Evolutionary conservation across 768 basidiomycete genomes (phyloP), one percentile per base, ranked within the genome.

Genomic region (Suillus bovinus): DNA sequence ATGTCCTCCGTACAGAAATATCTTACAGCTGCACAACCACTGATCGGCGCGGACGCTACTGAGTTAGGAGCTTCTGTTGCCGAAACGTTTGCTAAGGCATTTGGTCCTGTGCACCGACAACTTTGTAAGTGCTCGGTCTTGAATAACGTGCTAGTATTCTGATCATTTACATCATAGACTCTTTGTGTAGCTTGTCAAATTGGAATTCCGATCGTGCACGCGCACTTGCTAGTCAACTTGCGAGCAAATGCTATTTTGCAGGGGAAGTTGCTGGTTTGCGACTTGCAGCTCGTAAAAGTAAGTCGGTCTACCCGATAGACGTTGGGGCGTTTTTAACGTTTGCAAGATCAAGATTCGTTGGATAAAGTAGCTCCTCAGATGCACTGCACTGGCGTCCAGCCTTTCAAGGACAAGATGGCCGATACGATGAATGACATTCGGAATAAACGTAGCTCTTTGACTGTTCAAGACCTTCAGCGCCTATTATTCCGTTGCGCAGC

Each of bases 21-120:
- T 73, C 83, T 99, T 29, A 83, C 90, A 53, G 80, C 88, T 31
- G 89, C 88, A 66, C 86, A 89, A 67, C 85, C 88, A 0, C 76
- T 85, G 6, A 81, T 87, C 13, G 81, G 87, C n/a, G 78, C 88
- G 4, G 90, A 90, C 58, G 82, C 87, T 33, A 87, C 93, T 9
- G 96, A 99, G 75, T 82, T 99, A 56, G 96, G 96, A 4, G 92
- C 95, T 17, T 92, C 94, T 17, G 77, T 96, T 41, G 96, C 96
- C 6, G 83, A 96, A 70, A 86, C 89, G 46, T 94, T 90, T 74
- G 93, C 88, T 4, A 93, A 90, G 71, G 84, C 86, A 2, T 88
- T 94, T 62, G 89, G 92, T 1, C 86, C 88, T 5, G 83, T 87
- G 49, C 87, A 93, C 65, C 81, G 91, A 36, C 90, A 91, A 67